Conservation (phyloP, 306 rosid species). For the Carpinus viminea region DNA sequence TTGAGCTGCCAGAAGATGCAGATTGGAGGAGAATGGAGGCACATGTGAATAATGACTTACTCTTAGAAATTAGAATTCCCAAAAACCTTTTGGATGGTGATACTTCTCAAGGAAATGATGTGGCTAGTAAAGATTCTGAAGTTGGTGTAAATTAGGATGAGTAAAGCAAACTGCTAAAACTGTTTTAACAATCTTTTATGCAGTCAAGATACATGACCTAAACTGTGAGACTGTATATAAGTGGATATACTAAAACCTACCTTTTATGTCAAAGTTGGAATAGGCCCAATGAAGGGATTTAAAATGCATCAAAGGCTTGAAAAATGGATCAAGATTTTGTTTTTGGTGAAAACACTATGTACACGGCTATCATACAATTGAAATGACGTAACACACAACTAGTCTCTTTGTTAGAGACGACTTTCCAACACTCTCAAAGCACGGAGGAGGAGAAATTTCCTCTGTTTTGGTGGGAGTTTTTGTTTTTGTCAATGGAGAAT, state of each 20-base stretch:
- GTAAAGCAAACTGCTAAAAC: background rate
- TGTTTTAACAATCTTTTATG: background rate
- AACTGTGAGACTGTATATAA: background rate
- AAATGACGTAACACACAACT: too few relatives aligned
- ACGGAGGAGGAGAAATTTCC: too few relatives aligned
- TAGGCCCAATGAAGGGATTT: too few relatives aligned
- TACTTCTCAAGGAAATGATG: slow-evolving; percentile 36
- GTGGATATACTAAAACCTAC: background rate
- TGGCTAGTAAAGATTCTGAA: slow-evolving; percentile 33
- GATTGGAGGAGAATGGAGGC: slow-evolving; percentile 73
- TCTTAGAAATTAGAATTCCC: slow-evolving; percentile 67
- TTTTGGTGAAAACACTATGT: too few relatives aligned
- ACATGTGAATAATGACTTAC: slow-evolving; percentile 46
- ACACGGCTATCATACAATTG: too few relatives aligned
- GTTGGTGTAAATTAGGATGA: slow-evolving; percentile 31
- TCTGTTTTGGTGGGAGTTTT: too few relatives aligned
- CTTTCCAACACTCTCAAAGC: too few relatives aligned
- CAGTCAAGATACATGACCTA: background rate
- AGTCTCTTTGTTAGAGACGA: too few relatives aligned
- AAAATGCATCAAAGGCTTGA: too few relatives aligned
- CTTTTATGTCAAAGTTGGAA: background rate
- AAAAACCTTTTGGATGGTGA: slow-evolving; percentile 48
- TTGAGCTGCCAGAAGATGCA: slow-evolving; percentile 93
- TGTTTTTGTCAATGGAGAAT: too few relatives aligned
- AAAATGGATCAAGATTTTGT: too few relatives aligned